Percentiles rank a stretch among this genome's conserved stretches.
Conservation (phyloP, 129 eudicot genomes). For the Flaveria sonorensis region DNA sequence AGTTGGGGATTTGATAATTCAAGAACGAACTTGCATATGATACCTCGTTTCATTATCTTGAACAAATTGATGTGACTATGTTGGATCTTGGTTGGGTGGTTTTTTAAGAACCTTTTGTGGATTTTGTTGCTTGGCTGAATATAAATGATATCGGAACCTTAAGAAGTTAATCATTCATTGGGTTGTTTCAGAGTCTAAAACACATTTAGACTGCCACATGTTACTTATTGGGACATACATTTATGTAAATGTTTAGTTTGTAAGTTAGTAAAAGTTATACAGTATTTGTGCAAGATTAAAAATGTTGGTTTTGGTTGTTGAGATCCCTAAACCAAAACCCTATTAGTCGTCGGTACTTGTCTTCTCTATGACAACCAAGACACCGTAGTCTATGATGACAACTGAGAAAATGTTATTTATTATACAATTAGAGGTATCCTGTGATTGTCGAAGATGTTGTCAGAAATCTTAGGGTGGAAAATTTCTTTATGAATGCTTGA, state of each 20-base stretch:
- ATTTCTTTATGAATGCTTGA: not conserved
- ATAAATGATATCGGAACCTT: constrained; percentile 48
- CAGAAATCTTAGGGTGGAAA: not conserved
- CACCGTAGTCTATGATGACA: not conserved
- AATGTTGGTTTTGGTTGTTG: not conserved
- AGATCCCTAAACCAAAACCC: not conserved
- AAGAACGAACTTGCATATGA: not conserved
- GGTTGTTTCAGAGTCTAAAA: constrained; percentile 47
- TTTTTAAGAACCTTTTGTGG: constrained; percentile 45
- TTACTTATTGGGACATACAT: not conserved
- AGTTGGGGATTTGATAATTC: not conserved
- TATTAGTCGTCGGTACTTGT: not conserved
- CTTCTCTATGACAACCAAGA: not conserved
- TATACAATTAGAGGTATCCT: not conserved
- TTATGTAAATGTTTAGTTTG: not conserved
- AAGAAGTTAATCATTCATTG: constrained; percentile 51
- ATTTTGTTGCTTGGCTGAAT: constrained; percentile 53
- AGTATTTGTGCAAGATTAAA: not conserved
- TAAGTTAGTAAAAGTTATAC: not conserved
- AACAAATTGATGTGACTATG: not conserved
- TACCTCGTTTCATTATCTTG: not conserved
- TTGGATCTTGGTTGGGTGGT: constrained; percentile 63
- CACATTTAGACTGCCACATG: constrained; percentile 36
- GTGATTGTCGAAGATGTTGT: not conserved
- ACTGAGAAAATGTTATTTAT: not conserved